Conservation (phyloP, 2,329 filamentous ascomycete species). For the Monosporascus sp. region DNA sequence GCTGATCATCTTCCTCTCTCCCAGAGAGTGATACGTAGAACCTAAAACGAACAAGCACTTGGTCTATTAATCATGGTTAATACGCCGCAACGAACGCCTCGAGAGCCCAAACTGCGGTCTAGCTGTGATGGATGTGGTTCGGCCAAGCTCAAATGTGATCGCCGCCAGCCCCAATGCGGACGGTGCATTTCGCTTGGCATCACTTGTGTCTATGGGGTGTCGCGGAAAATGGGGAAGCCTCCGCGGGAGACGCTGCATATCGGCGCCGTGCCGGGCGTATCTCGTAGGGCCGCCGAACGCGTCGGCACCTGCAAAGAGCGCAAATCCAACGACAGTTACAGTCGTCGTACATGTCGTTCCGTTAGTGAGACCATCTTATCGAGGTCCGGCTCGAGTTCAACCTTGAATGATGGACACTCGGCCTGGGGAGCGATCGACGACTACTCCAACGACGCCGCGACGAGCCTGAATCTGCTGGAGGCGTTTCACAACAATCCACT, state of each 20-base stretch:
- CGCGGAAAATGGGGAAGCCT: slow-evolving; percentile 18
- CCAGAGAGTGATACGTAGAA: not conserved
- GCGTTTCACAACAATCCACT: slow-evolving; percentile 2
- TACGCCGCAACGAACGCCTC: not conserved
- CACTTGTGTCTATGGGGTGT: slow-evolving; percentile 18
- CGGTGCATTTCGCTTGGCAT: slow-evolving; percentile 5
- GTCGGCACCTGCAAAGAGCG: not conserved
- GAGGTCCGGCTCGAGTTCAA: slow-evolving; percentile 1
- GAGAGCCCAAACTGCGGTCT: slow-evolving; percentile 7
- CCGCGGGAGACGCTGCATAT: slow-evolving; percentile 10
- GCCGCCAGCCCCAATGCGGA: slow-evolving; percentile 7
- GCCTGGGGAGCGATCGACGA: slow-evolving; percentile 4
- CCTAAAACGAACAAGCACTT: not conserved
- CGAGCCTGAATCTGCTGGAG: slow-evolving; percentile 1
- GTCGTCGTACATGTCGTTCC: not conserved
- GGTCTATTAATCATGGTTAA: not conserved
- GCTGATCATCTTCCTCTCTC: not conserved
- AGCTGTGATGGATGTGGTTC: slow-evolving; percentile 12
- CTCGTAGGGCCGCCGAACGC: not conserved
- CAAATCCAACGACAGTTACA: not conserved
- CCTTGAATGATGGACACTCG: slow-evolving; percentile 1
- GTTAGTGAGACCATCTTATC: slow-evolving; percentile 2
- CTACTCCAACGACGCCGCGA: slow-evolving; percentile 1
- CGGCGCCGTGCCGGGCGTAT: not conserved
- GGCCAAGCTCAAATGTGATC: slow-evolving; percentile 12